Conservation (phyloP, 768 basidiomycete species). For the Naganishia friedmannii region DNA sequence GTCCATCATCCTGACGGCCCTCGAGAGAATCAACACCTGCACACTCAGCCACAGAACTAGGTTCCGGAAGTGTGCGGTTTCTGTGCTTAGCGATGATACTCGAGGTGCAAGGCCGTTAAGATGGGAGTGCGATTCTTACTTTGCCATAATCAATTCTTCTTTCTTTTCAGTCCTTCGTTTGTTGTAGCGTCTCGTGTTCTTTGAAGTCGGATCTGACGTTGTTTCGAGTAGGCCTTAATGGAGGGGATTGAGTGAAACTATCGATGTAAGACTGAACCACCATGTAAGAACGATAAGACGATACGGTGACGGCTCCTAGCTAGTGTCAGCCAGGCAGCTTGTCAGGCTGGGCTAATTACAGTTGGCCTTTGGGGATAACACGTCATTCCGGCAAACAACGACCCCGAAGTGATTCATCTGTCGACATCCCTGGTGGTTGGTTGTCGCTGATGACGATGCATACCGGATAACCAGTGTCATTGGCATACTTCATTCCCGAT, state of each 20-base stretch:
- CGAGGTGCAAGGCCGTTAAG: slow-evolving; percentile 25
- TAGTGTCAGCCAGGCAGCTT: too few relatives aligned
- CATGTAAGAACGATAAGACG: too few relatives aligned
- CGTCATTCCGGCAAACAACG: too few relatives aligned
- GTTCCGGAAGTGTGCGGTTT: slow-evolving; percentile 20
- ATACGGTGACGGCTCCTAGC: too few relatives aligned
- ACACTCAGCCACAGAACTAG: slow-evolving; percentile 1
- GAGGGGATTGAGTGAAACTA: too few relatives aligned
- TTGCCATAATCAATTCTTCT: slow-evolving; percentile 10
- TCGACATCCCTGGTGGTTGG: too few relatives aligned
- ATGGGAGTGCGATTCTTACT: slow-evolving; percentile 22
- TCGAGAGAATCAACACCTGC: slow-evolving; percentile 16
- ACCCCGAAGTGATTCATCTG: too few relatives aligned
- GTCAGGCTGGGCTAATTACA: too few relatives aligned
- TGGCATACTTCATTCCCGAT: neutral
- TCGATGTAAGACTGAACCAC: too few relatives aligned
- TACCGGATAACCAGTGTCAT: neutral
- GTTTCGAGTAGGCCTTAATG: too few relatives aligned
- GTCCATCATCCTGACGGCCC: slow-evolving; percentile 17
- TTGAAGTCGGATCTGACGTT: too few relatives aligned
- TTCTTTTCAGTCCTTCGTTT: neutral
- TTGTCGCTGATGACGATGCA: neutral
- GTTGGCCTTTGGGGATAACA: too few relatives aligned
- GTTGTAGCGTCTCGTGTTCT: neutral
- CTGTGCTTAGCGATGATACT: slow-evolving; percentile 24